Evolutionary conservation across 2,329 filamentous ascomycete species (phyloP), one percentile per base, ranked within the genome.

Genomic region (Ascochyta fabae): DNA sequence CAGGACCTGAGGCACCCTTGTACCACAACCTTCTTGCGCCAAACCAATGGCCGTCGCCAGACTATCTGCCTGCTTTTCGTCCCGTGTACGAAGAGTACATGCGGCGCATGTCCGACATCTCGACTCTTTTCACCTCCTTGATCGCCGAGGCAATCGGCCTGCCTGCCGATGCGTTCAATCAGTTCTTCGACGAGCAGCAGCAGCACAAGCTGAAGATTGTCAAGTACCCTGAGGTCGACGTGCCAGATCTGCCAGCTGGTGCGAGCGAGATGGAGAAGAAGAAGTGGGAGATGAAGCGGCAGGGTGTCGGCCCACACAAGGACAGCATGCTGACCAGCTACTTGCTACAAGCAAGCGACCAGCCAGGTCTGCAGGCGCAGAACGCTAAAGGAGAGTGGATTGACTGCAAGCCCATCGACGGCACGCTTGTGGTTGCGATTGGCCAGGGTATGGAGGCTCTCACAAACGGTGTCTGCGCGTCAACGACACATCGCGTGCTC

Each of bases 151-250:
- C 90, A n/a, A 88, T 96, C 59, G 84, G 85, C 9, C 81, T 96
- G 6, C 85, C 88, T 0, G 59, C 81, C 0, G 77, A 83, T 46
- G 90, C 92, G 0, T 96, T 96, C 74, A 79, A 86, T 70, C 86
- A 84, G 66, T 96, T 93, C 80, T 94, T 94, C 76, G 90, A 93
- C 71, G 65, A 66, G 1, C 76, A 82, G 38, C 82, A 80, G 79
- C 91, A 95, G 78, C 91, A 96, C 79, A 96, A 96, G 80, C 83
- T 96, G 67, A 96, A 96, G 79, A 88, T 96, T 56, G 88, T 96
- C 57, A 91, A 90, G 78, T 96, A 95, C 70, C 92, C 92, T 0
- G 91, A 95, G 58, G 71, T 74, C 71, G 69, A 72, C 44, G 62
- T 75, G 16, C 62, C 69, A 4, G 67, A 74, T 42, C 56, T 75